Conservation (phyloP, 352 stramenopile genomes). For the Pythium folliculosum region DNA sequence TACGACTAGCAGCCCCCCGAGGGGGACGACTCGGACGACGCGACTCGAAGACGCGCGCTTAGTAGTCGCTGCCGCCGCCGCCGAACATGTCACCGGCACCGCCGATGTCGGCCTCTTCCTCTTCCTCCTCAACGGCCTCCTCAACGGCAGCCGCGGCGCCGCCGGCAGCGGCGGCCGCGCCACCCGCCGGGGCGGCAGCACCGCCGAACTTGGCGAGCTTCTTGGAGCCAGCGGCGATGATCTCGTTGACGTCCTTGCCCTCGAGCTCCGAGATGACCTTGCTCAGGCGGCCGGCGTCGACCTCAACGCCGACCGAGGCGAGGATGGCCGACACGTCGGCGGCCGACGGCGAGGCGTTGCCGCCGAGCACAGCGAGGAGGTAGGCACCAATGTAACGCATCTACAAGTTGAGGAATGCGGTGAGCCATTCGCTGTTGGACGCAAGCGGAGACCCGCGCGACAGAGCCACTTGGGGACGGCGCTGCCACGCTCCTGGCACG, state of each 20-base stretch:
- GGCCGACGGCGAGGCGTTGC: conserved; percentile 87
- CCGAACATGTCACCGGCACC: conserved; percentile 90
- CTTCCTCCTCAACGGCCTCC: conserved; percentile 66
- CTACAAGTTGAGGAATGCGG: conserved; percentile 30
- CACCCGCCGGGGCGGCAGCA: conserved; percentile 54
- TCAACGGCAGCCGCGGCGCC: conserved; percentile 54
- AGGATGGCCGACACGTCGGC: conserved; percentile 94
- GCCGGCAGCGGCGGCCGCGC: conserved; percentile 45
- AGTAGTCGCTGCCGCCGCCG: conserved; percentile 78
- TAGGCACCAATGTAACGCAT: conserved; percentile 98
- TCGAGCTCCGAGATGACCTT: conserved; percentile 82
- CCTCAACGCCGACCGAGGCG: conserved; percentile 87
- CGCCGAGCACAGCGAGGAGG: conserved; percentile 94
- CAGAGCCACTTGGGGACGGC: too few relatives aligned
- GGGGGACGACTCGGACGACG: background rate
- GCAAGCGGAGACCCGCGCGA: too few relatives aligned
- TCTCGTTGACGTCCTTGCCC: conserved; percentile 81
- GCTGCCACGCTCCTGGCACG: too few relatives aligned
- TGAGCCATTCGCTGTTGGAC: background rate
- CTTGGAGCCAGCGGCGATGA: conserved; percentile 77
- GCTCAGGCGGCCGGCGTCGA: conserved; percentile 66
- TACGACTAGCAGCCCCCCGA: conserved; percentile 12
- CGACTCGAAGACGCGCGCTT: conserved; percentile 37
- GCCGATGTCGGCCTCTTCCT: conserved; percentile 83
- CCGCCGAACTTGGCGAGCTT: conserved; percentile 86